Evolutionary conservation across 495 filamentous ascomycete species (phyloP).

Genomic region (Schizothecium vesticola): DNA sequence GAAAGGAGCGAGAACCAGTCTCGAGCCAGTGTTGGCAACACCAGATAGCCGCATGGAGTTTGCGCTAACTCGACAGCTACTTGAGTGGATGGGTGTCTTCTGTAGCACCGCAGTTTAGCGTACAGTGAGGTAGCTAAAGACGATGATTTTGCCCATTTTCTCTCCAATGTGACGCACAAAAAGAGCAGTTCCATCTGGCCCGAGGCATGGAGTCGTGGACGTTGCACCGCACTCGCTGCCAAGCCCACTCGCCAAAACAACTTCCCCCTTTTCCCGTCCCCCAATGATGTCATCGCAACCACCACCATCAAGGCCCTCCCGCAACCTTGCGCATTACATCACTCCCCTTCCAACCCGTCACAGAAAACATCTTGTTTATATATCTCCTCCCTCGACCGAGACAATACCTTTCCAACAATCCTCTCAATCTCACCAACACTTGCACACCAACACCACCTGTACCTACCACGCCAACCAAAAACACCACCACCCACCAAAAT

Average conservation of each 20-base stretch:
- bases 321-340: background rate
- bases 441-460: background rate
- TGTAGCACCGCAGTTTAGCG: background rate
- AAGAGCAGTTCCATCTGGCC: background rate
- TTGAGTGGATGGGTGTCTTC: background rate
- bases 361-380: background rate
- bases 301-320: background rate
- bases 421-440: background rate
- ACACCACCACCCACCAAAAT: constrained; percentile 6
- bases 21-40: too few species aligned
- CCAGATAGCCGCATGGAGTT: background rate
- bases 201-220: background rate
- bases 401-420: background rate
- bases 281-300: background rate
- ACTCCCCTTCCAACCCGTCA: background rate
- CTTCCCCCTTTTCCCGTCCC: background rate
- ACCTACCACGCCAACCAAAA: background rate
- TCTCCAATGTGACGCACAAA: background rate
- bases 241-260: background rate
- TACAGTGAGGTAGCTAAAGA: background rate
- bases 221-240: background rate
- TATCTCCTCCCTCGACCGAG: background rate
- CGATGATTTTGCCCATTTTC: background rate
- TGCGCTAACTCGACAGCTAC: background rate
- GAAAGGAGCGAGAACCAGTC: too few species aligned